These are phyloP conservation scores for Pythium myriotylum DNA, from an alignment of 352 stramenopile genomes.

Conservation along the genomic window DNA sequence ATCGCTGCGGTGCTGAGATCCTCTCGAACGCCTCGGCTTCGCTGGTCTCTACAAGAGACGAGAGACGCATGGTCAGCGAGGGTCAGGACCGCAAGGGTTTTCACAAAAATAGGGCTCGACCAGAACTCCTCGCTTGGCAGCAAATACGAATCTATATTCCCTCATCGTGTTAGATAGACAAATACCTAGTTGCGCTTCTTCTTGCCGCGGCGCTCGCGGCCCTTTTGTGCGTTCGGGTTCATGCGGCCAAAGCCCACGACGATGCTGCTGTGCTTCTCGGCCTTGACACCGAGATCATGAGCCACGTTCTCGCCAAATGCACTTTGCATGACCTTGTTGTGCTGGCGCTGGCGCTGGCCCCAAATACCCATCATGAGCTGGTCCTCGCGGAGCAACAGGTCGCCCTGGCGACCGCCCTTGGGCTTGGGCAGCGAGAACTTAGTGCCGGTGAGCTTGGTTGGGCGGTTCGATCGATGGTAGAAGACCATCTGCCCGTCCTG, in stretches of 20 bases:
- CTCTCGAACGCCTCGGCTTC: too few relatives aligned
- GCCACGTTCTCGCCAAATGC: slow-evolving; percentile 96
- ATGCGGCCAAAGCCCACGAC: slow-evolving; percentile 93
- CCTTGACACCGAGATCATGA: slow-evolving; percentile 92
- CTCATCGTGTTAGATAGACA: slow-evolving; percentile 6
- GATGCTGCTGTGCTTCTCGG: slow-evolving; percentile 89
- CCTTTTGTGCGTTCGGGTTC: slow-evolving; percentile 97
- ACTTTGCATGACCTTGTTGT: slow-evolving; percentile 89
- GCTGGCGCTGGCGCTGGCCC: slow-evolving; percentile 93
- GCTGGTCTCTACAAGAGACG: too few relatives aligned
- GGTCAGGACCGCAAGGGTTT: too few relatives aligned
- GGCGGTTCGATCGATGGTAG: slow-evolving; percentile 80
- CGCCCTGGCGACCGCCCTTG: slow-evolving; percentile 91
- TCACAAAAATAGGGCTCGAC: too few relatives aligned
- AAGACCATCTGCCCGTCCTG: slow-evolving; percentile 90
- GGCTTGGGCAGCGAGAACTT: slow-evolving; percentile 98
- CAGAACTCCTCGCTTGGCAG: not conserved
- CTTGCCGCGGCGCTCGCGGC: slow-evolving; percentile 96
- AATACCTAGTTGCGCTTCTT: slow-evolving; percentile 91
- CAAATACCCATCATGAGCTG: slow-evolving; percentile 97
- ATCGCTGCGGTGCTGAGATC: slow-evolving; percentile 2
- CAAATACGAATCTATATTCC: slow-evolving; percentile 2
- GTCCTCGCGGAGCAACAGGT: slow-evolving; percentile 97
- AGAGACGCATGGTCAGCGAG: too few relatives aligned
- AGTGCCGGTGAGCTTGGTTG: slow-evolving; percentile 92